phyloP scores from a whole-genome alignment of 176 grass and related monocot species.

The Oryza longistaminata region DNA sequence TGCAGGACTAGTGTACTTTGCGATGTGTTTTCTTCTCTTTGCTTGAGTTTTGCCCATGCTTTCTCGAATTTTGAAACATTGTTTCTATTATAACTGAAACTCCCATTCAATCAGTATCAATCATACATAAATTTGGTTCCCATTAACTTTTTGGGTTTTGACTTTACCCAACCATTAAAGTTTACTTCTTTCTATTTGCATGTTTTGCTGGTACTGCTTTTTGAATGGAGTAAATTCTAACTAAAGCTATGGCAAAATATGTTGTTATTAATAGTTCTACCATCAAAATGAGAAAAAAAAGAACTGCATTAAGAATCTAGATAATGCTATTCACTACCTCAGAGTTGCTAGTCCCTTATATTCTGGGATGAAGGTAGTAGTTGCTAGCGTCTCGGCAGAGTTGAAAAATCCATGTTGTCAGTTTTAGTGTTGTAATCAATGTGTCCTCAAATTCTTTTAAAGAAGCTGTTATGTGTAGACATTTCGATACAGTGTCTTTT shows the following conservation, averaged over 20 bases:
- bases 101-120: background rate
- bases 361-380: too few species aligned
- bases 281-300: background rate
- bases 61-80: background rate
- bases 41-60: conserved; percentile 8
- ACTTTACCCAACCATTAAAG: background rate
- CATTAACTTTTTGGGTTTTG: background rate
- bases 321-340: conserved; percentile 17
- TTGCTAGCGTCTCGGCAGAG: background rate
- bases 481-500: background rate
- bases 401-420: background rate
- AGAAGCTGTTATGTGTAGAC: background rate
- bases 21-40: background rate
- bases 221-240: conserved; percentile 19
- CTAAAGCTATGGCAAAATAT: background rate
- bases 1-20: background rate
- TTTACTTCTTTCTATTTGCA: conserved; percentile 19
- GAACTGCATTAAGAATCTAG: background rate
- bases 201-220: background rate
- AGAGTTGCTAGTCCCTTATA: too few species aligned
- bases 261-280: conserved; percentile 1
- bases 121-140: background rate
- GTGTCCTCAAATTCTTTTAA: background rate
- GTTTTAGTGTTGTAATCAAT: background rate
- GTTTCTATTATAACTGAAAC: background rate